A percentile compares a stretch with the other conserved stretches of the same genome.
phyloP scores from a whole-genome alignment of 106 monocot genomes.

The Dioscorea alata region DNA sequence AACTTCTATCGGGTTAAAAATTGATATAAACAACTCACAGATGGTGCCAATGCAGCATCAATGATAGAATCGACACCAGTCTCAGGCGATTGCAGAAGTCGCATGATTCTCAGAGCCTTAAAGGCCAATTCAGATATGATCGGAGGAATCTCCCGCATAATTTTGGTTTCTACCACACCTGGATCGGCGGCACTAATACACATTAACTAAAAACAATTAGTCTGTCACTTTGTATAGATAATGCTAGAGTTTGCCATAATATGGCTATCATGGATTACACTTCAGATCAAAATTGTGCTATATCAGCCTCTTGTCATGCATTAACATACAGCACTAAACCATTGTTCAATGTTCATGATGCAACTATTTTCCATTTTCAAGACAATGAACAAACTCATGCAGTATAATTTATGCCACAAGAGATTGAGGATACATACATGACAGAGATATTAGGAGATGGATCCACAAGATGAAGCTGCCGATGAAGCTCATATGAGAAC shows the following conservation, averaged over 20 bases:
- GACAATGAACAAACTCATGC: not conserved
- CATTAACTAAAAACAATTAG: not conserved
- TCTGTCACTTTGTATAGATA: not conserved
- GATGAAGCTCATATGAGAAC: constrained; percentile 81
- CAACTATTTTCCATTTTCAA: not conserved
- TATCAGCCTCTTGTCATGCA: too few species aligned
- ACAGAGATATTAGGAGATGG: constrained; percentile 45
- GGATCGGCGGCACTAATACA: constrained; percentile 76
- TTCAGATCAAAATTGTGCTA: not conserved
- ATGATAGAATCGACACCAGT: constrained; percentile 54
- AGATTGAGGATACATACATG: constrained; percentile 46
- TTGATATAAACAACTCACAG: constrained; percentile 32
- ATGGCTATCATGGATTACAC: not conserved
- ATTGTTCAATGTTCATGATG: not conserved
- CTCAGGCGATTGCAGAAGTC: constrained; percentile 50
- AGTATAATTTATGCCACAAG: not conserved
- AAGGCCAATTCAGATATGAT: constrained; percentile 51
- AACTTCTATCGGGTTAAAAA: too few species aligned
- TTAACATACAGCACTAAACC: too few species aligned
- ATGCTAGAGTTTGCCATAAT: not conserved
- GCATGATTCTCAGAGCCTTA: constrained; percentile 32
- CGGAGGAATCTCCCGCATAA: constrained; percentile 80
- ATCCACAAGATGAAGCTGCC: constrained; percentile 29
- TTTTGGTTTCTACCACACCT: constrained; percentile 68
- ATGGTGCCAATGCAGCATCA: constrained; percentile 82